phyloP scores from a whole-genome alignment of 768 basidiomycete genomes.

The Psilocybe sp. region DNA sequence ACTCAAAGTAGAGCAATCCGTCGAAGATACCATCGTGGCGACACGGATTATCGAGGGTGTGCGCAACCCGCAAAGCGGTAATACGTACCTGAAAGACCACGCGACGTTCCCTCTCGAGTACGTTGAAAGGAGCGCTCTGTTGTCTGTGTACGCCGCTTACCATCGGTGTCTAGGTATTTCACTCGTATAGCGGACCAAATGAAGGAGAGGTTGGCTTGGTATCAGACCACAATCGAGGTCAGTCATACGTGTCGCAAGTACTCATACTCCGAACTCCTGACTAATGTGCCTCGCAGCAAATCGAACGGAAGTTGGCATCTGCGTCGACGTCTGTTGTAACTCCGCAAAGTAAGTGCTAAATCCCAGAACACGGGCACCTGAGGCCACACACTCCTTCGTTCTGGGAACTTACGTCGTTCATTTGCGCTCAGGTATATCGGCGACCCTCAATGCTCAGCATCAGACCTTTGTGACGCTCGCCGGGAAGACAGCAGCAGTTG shows the following conservation, averaged over 20 bases:
- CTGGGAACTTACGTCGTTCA: slow-evolving; percentile 9
- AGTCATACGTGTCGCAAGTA: slow-evolving; percentile 2
- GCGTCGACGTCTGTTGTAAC: slow-evolving; percentile 65
- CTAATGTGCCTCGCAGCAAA: slow-evolving; percentile 49
- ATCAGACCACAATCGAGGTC: slow-evolving; percentile 79
- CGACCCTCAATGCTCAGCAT: slow-evolving; percentile 80
- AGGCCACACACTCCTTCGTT: slow-evolving; percentile 3
- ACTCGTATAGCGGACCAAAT: slow-evolving; percentile 69
- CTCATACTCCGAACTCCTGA: neutral
- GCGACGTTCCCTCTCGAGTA: slow-evolving; percentile 83
- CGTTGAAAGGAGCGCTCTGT: slow-evolving; percentile 20
- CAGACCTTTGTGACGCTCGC: slow-evolving; percentile 75
- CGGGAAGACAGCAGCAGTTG: slow-evolving; percentile 68
- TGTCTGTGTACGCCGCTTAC: neutral
- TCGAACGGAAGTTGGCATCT: slow-evolving; percentile 77
- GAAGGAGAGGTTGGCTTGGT: slow-evolving; percentile 71
- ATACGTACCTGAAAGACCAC: slow-evolving; percentile 70
- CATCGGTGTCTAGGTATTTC: slow-evolving; percentile 53
- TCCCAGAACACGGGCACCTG: slow-evolving; percentile 3
- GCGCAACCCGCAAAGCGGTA: slow-evolving; percentile 69
- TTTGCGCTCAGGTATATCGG: slow-evolving; percentile 53
- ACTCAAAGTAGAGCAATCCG: slow-evolving; percentile 70
- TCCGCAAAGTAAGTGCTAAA: slow-evolving; percentile 58
- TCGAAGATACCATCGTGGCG: slow-evolving; percentile 77
- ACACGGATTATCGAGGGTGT: slow-evolving; percentile 79